Evolutionary conservation across 441 rosid genomes (phyloP).

Genomic region (Adansonia rubrostipa): DNA sequence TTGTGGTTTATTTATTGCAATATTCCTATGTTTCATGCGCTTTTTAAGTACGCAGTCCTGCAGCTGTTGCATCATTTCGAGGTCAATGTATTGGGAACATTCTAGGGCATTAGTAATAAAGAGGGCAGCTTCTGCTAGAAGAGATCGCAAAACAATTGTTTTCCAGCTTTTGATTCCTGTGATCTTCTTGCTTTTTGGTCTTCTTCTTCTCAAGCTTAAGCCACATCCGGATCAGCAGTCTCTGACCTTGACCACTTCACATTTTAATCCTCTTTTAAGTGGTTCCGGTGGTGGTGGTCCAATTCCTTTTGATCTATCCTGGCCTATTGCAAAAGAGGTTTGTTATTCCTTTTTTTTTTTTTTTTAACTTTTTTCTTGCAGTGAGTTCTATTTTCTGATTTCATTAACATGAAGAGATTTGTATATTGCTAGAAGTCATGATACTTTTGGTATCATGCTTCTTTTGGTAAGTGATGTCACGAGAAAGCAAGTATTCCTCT

Average conservation of each 20-base stretch:
- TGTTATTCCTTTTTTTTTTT: conserved; percentile 12
- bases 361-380: conserved; percentile 20
- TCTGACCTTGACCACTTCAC: conserved; percentile 73
- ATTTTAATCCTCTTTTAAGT: conserved; percentile 90
- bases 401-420: conserved; percentile 3
- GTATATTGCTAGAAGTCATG: background rate
- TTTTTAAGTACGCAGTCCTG: conserved; percentile 76
- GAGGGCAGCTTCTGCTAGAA: conserved; percentile 80
- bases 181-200: conserved; percentile 87
- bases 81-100: conserved; percentile 91
- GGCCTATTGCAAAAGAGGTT: conserved; percentile 87
- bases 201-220: conserved; percentile 86
- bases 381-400: conserved; percentile 24
- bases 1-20: conserved; percentile 61
- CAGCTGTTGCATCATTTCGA: conserved; percentile 74
- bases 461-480: conserved; percentile 24
- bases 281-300: conserved; percentile 99
- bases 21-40: conserved; percentile 63
- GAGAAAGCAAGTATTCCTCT: conserved; percentile 14
- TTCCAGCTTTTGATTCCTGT: conserved; percentile 97
- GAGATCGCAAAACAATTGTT: conserved; percentile 88
- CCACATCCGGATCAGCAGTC: conserved; percentile 94
- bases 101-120: conserved; percentile 85
- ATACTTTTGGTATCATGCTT: conserved; percentile 14
- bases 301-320: conserved; percentile 79